phyloP scores from a whole-genome alignment of 2,329 filamentous ascomycete genomes.

The Venturiaceae sp. region DNA sequence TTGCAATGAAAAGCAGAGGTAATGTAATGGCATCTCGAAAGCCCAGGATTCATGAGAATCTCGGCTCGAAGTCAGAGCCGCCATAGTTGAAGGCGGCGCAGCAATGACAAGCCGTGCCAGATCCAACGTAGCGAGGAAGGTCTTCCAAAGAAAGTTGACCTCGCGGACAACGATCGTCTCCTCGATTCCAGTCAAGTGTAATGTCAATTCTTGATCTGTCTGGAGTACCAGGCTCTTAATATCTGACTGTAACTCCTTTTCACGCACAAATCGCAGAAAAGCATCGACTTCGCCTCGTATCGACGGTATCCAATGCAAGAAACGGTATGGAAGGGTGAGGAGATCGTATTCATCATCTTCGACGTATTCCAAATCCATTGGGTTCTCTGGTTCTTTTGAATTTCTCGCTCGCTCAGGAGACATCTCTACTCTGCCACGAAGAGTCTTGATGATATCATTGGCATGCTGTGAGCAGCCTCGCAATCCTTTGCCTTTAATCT shows the following conservation, averaged over 20 bases:
- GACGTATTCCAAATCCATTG: neutral
- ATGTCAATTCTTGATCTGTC: neutral
- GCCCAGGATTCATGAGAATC: constrained; percentile 51
- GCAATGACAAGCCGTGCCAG: constrained; percentile 25
- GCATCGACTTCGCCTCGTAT: neutral
- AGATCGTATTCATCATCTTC: neutral
- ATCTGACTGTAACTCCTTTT: neutral
- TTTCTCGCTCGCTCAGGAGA: neutral
- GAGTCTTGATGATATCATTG: neutral
- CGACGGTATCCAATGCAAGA: neutral
- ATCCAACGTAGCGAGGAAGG: constrained; percentile 14
- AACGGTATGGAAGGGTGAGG: neutral
- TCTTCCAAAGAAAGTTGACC: neutral
- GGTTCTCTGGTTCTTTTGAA: neutral
- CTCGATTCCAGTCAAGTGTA: neutral
- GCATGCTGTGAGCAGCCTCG: neutral
- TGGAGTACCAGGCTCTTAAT: constrained; percentile 7
- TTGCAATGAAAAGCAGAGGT: constrained; percentile 31
- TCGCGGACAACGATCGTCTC: neutral
- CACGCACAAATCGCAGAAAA: constrained; percentile 1
- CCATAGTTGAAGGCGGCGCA: constrained; percentile 53
- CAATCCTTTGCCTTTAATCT: neutral
- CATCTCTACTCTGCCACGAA: neutral
- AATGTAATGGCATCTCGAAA: constrained; percentile 54
- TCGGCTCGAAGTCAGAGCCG: constrained; percentile 47